Percentiles rank a stretch among this genome's conserved stretches.
These are phyloP conservation scores for Termitomyces sp. DNA, from an alignment of 768 basidiomycete species.

Conservation along the genomic window DNA sequence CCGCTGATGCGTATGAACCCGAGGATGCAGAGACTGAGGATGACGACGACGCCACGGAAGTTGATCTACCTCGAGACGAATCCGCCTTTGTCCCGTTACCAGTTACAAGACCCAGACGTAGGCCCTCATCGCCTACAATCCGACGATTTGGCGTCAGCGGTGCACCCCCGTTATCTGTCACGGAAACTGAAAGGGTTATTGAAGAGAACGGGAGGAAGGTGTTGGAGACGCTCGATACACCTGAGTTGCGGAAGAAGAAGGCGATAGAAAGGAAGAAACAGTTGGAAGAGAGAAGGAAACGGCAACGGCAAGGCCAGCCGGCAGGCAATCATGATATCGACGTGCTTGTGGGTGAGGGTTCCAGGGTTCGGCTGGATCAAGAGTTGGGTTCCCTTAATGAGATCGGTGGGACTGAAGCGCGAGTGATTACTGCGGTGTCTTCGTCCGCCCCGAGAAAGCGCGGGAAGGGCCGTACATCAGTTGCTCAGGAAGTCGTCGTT, in stretches of 20 bases:
- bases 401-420: conserved; percentile 19
- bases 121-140: background rate
- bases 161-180: conserved; percentile 10
- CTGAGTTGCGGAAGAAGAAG: conserved; percentile 58
- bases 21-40: background rate
- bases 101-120: background rate
- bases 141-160: background rate
- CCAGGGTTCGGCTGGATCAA: conserved; percentile 16
- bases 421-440: background rate
- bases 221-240: conserved; percentile 71
- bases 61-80: background rate
- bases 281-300: conserved; percentile 21
- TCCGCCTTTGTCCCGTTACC: background rate
- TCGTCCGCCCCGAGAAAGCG: background rate
- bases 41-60: background rate
- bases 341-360: background rate
- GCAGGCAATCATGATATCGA: background rate
- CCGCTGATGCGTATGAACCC: background rate
- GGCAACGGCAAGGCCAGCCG: conserved; percentile 7
- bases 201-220: conserved; percentile 46
- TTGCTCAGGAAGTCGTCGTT: background rate
- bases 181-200: conserved; percentile 12
- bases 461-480: background rate
- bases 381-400: conserved; percentile 43
- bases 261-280: conserved; percentile 35